These are phyloP conservation scores for Xylaria digitata DNA, from an alignment of 2,329 filamentous ascomycete species.

Conservation along the genomic window DNA sequence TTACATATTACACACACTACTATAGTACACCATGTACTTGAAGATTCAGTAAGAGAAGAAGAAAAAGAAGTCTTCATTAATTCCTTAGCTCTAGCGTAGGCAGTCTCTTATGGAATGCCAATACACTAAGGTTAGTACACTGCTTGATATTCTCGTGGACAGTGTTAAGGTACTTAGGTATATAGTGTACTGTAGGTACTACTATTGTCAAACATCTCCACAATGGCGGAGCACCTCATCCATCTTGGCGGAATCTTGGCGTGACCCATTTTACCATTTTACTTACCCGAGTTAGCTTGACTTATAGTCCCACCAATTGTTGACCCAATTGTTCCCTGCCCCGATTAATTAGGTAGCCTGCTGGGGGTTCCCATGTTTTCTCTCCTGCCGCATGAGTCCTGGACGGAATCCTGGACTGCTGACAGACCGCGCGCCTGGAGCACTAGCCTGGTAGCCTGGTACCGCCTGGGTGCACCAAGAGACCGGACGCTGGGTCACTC, in stretches of 20 bases:
- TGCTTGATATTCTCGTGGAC: too few relatives aligned
- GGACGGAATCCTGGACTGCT: constrained; percentile 8
- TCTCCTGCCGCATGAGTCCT: constrained; percentile 15
- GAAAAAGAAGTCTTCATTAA: neutral
- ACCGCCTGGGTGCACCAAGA: constrained; percentile 25
- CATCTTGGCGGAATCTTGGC: constrained; percentile 7
- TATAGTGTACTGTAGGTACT: too few relatives aligned
- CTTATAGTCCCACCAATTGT: constrained; percentile 17
- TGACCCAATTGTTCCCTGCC: constrained; percentile 16
- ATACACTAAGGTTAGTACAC: too few relatives aligned
- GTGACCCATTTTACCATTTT: neutral
- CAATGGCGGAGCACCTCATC: constrained; percentile 19
- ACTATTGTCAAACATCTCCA: constrained; percentile 8
- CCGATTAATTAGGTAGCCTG: constrained; percentile 2
- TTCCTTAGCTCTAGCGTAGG: constrained; percentile 5
- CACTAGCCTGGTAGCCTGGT: too few relatives aligned
- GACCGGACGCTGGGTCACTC: constrained; percentile 33
- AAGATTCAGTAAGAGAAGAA: neutral
- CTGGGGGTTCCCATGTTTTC: constrained; percentile 4
- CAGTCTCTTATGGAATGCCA: too few relatives aligned
- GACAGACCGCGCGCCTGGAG: neutral
- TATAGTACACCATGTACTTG: neutral
- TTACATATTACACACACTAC: neutral
- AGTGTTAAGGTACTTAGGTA: too few relatives aligned
- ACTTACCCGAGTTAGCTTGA: constrained; percentile 15